Evolutionary conservation across 2,329 filamentous ascomycete species (phyloP).

Genomic region (Scolecobasidium constrictum): DNA sequence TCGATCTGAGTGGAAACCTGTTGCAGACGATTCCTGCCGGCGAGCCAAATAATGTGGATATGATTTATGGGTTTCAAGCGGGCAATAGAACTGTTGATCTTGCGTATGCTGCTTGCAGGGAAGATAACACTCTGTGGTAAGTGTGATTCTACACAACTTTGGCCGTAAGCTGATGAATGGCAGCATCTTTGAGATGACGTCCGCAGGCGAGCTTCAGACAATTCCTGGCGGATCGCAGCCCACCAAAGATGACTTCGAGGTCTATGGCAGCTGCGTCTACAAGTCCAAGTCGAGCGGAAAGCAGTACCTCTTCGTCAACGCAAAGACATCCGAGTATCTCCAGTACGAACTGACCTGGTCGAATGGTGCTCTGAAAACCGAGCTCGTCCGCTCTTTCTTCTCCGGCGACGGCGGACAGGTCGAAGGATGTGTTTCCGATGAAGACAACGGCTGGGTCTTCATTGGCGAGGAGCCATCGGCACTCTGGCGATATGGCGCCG

Average conservation of each 20-base stretch:
- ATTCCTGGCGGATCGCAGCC: constrained; percentile 38
- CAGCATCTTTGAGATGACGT: constrained; percentile 39
- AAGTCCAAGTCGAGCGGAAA: constrained; percentile 35
- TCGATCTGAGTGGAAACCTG: too few relatives aligned
- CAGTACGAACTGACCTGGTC: constrained; percentile 38
- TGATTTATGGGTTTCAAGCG: too few relatives aligned
- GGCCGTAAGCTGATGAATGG: too few relatives aligned
- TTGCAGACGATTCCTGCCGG: too few relatives aligned
- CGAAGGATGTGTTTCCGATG: constrained; percentile 43
- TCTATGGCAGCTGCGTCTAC: constrained; percentile 44
- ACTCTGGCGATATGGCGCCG: constrained; percentile 42
- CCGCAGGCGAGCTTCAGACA: constrained; percentile 31
- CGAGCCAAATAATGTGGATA: too few relatives aligned
- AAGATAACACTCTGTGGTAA: too few relatives aligned
- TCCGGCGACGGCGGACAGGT: constrained; percentile 42
- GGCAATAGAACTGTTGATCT: too few relatives aligned
- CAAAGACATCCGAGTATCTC: constrained; percentile 42
- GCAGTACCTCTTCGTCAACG: constrained; percentile 45
- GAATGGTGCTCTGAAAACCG: constrained; percentile 33
- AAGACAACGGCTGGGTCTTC: constrained; percentile 40
- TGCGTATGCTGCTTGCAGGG: too few relatives aligned
- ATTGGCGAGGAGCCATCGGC: constrained; percentile 42
- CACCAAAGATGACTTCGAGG: constrained; percentile 32
- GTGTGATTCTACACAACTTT: too few relatives aligned
- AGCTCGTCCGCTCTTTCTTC: constrained; percentile 40